Evolutionary conservation across 305 asterid genomes (phyloP).

Genomic region (Striga hermonthica): DNA sequence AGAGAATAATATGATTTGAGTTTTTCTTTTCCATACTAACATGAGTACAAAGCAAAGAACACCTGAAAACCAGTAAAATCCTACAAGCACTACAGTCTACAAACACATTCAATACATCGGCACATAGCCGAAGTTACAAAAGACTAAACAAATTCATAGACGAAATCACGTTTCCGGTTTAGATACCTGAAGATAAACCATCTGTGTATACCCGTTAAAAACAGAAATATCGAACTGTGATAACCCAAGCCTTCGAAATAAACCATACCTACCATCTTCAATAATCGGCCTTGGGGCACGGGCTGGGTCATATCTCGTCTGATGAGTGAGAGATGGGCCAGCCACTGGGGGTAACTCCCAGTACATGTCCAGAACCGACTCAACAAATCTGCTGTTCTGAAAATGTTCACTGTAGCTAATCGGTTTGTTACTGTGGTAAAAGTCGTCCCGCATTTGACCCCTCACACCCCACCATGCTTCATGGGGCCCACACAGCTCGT

Average conservation of each 20-base stretch:
- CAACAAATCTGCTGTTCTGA: conserved; percentile 80
- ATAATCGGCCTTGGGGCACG: conserved; percentile 70
- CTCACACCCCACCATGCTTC: conserved; percentile 99
- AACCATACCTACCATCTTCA: conserved; percentile 77
- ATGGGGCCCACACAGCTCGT: conserved; percentile 87
- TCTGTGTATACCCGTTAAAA: conserved; percentile 91
- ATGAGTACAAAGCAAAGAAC: conserved; percentile 5
- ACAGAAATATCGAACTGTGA: conserved; percentile 62
- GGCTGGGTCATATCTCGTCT: conserved; percentile 92
- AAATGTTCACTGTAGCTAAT: conserved; percentile 65
- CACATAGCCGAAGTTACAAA: conserved; percentile 31
- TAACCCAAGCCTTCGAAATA: conserved; percentile 69
- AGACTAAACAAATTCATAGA: neutral
- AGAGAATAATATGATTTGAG: neutral
- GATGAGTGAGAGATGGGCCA: conserved; percentile 96
- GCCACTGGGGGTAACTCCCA: conserved; percentile 99
- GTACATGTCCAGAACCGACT: conserved; percentile 75
- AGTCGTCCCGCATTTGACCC: conserved; percentile 89
- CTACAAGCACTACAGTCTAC: neutral
- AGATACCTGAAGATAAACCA: conserved; percentile 90
- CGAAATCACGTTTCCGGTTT: conserved; percentile 38
- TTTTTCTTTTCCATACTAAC: conserved; percentile 1
- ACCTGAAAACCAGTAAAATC: conserved; percentile 1
- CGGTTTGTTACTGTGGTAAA: conserved; percentile 80
- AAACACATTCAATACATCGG: conserved; percentile 1